Evolutionary conservation across 1,139 yeast species (phyloP), one percentile per base, ranked within the genome.

Genomic region (Yamadazyma siamensis): DNA sequence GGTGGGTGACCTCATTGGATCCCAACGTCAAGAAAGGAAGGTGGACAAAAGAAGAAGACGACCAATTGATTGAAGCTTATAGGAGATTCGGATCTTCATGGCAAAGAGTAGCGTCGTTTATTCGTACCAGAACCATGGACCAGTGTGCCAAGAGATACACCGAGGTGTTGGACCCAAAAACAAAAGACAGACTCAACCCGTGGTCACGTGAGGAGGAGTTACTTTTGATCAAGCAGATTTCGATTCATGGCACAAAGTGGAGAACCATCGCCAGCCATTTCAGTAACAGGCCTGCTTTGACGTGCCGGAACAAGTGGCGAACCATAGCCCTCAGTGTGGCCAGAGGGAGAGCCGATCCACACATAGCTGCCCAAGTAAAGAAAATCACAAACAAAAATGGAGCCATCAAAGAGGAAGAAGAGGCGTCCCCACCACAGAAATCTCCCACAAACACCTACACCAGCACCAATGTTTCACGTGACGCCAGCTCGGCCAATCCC

Each of bases 221-320:
- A 25, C 57, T 62, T 33, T 62, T 89, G 36, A 75, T 87, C 23
- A 66, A 70, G 27, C 72, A 78, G 44, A 89, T 87, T 15, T 76
- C 79, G 44, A 54, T 57, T 18, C 74, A 79, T 50, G 96, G 96
- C n/a, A 85, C 96, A 0, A 83, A 84, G 53, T 89, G 97, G 97
- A 72, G 94, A 44, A 77, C 83, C 2, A 83, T 89, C 3, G 77
- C 95, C 2, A 53, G 61, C 28, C 80, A 75, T 29, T 76, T 89
- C 67, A 71, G 74, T 25, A 84, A 91, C 28, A 64, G 97, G 34
- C 95, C 96, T 2, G 82, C 94, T 36, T 67, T 89, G 34, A 87
- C 96, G 0, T 88, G 96, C 51, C 66, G 97, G 39, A 89, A 89
- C 56, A 68, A 96, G 37, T 89, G 96, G 96, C 71, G 96, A 43